A percentile compares a stretch with the other conserved stretches of the same genome.
phyloP scores from a whole-genome alignment of 257 asterid genomes.

The Jacaranda copaia region DNA sequence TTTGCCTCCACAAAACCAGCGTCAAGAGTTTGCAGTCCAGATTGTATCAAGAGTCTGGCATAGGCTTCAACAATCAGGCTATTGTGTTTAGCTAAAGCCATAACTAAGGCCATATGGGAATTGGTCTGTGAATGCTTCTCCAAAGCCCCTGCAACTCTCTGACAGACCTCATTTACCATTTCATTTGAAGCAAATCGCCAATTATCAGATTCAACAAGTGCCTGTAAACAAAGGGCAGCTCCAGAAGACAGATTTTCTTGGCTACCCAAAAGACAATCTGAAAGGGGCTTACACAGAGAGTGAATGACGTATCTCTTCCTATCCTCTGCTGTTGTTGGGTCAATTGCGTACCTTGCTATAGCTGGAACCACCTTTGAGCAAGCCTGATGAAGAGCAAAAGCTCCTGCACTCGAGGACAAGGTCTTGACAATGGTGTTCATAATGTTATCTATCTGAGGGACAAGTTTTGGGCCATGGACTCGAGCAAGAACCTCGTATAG shows the following conservation, averaged over 20 bases:
- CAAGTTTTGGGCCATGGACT: conserved; percentile 83
- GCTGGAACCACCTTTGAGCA: conserved; percentile 97
- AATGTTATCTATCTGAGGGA: conserved; percentile 80
- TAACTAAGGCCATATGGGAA: conserved; percentile 83
- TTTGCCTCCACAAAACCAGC: conserved; percentile 61
- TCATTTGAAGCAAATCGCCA: conserved; percentile 91
- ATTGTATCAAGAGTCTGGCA: conserved; percentile 70
- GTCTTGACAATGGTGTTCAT: conserved; percentile 83
- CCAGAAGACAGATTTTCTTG: conserved; percentile 88
- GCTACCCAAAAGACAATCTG: conserved; percentile 82
- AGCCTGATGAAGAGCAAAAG: conserved; percentile 96
- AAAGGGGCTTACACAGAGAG: conserved; percentile 82
- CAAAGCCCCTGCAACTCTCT: conserved; percentile 85
- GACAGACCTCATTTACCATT: conserved; percentile 90
- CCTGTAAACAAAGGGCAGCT: conserved; percentile 88
- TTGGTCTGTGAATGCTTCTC: conserved; percentile 80
- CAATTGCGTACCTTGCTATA: conserved; percentile 87
- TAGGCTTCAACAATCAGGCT: conserved; percentile 89
- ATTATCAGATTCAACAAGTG: conserved; percentile 89
- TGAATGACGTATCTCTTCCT: conserved; percentile 66
- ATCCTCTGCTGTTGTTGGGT: conserved; percentile 78
- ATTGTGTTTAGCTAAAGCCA: conserved; percentile 83
- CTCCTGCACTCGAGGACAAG: conserved; percentile 79
- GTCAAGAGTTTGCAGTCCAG: conserved; percentile 70
- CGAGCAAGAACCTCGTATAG: conserved; percentile 92